Evolutionary conservation across 306 rosid species (phyloP), one percentile per base, ranked within the genome.

Genomic region (Pterocarpus macrocarpus): DNA sequence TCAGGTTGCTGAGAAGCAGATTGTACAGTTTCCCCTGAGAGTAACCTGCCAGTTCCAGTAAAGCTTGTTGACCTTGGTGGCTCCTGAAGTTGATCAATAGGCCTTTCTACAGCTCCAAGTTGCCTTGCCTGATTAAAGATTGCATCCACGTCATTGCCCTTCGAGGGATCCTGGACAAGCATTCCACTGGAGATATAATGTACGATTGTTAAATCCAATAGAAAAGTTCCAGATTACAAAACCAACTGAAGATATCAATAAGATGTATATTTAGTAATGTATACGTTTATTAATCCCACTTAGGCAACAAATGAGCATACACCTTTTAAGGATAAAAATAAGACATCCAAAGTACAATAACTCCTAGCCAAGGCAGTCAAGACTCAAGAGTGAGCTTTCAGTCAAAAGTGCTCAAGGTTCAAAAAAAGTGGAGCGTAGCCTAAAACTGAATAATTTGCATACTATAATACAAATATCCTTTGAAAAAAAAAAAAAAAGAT

Each of bases 101-200:
- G 94, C 78, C 91, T 89, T 85, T 87, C 94, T 30, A 89, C 87
- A 15, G 92, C 97, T 75, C 94, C 94, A 50, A 87, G 79, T 71
- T 90, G 89, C 87, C 89, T 89, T 33, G 92, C 95, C 73, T 88
- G 90, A 70, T 91, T 87, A 66, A 92, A 91, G 61, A 90, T 89
- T 12, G 89, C 89, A 76, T 90, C 93, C 80, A 92, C 97, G 17
- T 85, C 91, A 57, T 91, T 90, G 15, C 83, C 88, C 86, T 90
- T 92, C 1, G 90, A 52, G 64, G 97, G 95, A 88, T 92, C 97
- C 84, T 92, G 97, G 71, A 88, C 97, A 57, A 92, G 94, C 97
- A 90, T 92, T 83, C 97, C 95, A 79, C 97, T 92, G 88, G 80
- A 83, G 66, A 82, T 52, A 68, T 73, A 73, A 66, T 36, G 58